Base-by-base conservation (phyloP, 192 early-diverging fungal genomes). In the Pilobolus umbonatus region DNA sequence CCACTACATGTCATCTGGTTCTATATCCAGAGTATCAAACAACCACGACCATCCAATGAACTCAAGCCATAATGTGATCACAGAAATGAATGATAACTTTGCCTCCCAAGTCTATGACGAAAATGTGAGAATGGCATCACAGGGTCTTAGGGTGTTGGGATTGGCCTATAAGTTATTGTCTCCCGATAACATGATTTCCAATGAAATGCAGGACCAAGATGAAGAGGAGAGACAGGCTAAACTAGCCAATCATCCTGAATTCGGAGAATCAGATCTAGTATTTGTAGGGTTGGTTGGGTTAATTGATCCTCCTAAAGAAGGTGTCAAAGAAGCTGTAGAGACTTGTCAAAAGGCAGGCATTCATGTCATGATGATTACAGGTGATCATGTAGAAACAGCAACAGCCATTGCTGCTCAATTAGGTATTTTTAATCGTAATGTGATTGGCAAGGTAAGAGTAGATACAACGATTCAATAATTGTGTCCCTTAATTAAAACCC, bases 301-400 rank as follows among this genome's bases (percentile, higher is more conserved):
- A 47, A 93, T 93, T 54, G 96, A 98, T 67, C 96, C 96, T 15
- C 91, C 94, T 0, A 84, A 88, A 55, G 69, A 71, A 11, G 93
- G 92, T 22, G 92, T 95, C 21, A 73, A 84, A 35, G 91, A 91
- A 59, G 82, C 83, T 63, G 83, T 98, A 19, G 75, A 66, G 1
- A 84, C 78, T 40, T 95, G 96, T 71, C 88, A 93, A 63, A 49
- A 75, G n/a, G 96, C 96, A 5, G 96, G 95, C 8, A 92, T 98
- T 70, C 85, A 84, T 43, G 96, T 98, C 4, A 81, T 94, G 22
- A 98, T 98, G 96, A 93, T 98, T 52, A 98, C 96, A 4, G 96
- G 96, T 46, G 95, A 98, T 67, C 96, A 98, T 62, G 80, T 93
- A 38, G 81, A 80, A 56, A 98, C 96, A 10, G 96, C 96, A 1